Base-by-base conservation (phyloP, 2,329 filamentous ascomycete genomes). In the Nannizziopsis barbatae region DNA sequence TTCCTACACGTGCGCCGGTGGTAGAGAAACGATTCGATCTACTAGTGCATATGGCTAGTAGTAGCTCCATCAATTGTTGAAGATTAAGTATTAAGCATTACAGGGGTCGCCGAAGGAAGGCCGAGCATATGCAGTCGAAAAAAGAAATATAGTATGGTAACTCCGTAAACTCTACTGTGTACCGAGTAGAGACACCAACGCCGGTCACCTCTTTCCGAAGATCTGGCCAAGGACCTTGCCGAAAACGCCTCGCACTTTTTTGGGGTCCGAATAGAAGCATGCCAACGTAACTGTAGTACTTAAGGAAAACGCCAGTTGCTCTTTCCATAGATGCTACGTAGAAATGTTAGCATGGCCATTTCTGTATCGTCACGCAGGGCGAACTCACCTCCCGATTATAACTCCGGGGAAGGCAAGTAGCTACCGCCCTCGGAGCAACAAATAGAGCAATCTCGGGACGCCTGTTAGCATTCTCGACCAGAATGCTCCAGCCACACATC, bases 401-500 rank as follows among this genome's bases (percentile, higher is more conserved):
- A 36, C 76, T 72, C 52, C 86, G 71, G 5, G 87, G 86, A 12
- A 93, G 66, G 52, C 89, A 63, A 0, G 83, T 86, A 7, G 83
- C 84, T 53, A 86, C 70, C 11, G 86, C 87, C 53, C 86, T 74
- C 0, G 87, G 87, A 15, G 84, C 79, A 38, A 92, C 86, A 62
- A 93, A 93, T 35, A 92, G 72, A 7, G 82, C 78, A 60, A 93
- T 76, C 60, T 93, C 86, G 58, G 83, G 81, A 49, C 83, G 73
- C 53, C 84, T 75, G 40, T 72, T 71, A 4, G 73, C 57, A 59
- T 63, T 77, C 71, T 93, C 87, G 32, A 87, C 66, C 40, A 93
- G 69, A 40, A 92, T 80, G 65, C 85, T 89, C 81, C 83, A 87
- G 2, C 87, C 87, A 60, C 86, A 93, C 37, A 87, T 68, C 47